Evolutionary conservation across 768 basidiomycete species (phyloP).

Genomic region (Tricholoma flavovirens): DNA sequence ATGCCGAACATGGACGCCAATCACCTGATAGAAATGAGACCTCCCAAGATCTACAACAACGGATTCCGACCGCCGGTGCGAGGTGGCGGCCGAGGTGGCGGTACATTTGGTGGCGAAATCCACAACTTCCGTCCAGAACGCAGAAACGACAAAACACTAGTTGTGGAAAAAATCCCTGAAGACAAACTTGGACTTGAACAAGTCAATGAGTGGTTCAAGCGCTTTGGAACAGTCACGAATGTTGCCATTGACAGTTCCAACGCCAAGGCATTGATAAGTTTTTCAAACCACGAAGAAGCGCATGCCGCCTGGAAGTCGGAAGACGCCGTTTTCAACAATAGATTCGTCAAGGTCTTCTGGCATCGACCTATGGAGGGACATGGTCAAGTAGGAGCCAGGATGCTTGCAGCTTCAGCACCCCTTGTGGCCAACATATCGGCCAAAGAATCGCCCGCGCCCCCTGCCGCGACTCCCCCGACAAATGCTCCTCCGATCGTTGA

Average conservation of each 20-base stretch:
- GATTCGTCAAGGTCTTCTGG: conserved; percentile 96
- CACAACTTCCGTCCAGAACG: conserved; percentile 63
- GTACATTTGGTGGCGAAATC: conserved; percentile 58
- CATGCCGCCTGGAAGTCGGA: conserved; percentile 88
- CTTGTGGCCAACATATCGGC: conserved; percentile 58
- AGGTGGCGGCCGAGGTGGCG: conserved; percentile 38
- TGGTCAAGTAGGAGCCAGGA: conserved; percentile 69
- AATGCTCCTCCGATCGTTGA: conserved; percentile 7
- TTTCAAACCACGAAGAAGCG: conserved; percentile 77
- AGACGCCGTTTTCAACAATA: conserved; percentile 91
- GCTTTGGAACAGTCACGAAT: conserved; percentile 89
- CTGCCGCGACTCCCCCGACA: conserved; percentile 15
- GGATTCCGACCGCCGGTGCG: conserved; percentile 23
- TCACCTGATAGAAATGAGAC: conserved; percentile 28
- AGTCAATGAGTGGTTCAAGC: conserved; percentile 86
- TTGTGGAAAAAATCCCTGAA: conserved; percentile 91
- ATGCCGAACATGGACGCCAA: conserved; percentile 25
- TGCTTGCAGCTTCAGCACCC: conserved; percentile 78
- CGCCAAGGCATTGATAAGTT: conserved; percentile 84
- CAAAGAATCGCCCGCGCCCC: conserved; percentile 26
- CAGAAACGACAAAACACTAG: conserved; percentile 73
- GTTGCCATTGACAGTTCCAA: conserved; percentile 76
- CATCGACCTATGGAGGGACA: conserved; percentile 91
- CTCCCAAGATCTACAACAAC: conserved; percentile 21
- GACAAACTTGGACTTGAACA: conserved; percentile 72